Evolutionary conservation across 495 filamentous ascomycete genomes (phyloP), one percentile per base, ranked within the genome.

Genomic region (Lepidopterella palustris): DNA sequence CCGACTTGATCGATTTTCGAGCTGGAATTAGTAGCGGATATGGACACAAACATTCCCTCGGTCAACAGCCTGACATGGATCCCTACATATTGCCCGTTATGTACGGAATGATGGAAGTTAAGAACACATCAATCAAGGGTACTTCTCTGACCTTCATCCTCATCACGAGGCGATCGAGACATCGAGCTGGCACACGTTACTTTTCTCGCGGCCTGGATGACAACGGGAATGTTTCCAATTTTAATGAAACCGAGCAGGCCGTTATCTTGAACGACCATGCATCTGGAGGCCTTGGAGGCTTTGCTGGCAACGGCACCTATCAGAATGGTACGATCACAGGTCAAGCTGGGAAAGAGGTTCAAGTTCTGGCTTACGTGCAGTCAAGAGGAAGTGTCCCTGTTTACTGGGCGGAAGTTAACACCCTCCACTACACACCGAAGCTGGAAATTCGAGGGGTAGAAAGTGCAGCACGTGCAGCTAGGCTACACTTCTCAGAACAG

Each of bases 191-290:
- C 23, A 97, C 93, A 5, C 77, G 93, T 71, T 97, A 97, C 76
- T 90, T 97, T 70, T 92, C 95, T 0, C 84, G 93, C 53, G 93
- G 93, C 29, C 81, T 97, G 21, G 92, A 98, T 68, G 90, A 96
- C 57, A 74, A 89, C 60, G 93, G 93, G n/a, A 81, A 97, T 70
- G 95, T 90, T 4, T 87, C 90, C 20, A 98, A 98, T 68, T 98
- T 90, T 79, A 98, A 98, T 68, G 93, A 98, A 76, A 97, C 95
- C 0, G 93, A 98, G 68, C 95, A 97, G 70, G 77, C 88, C 50
- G 77, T 95, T 42, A 81, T 98, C 31, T 72, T 98, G 62, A 96
- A 96, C 65, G 93, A 75, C 62, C 61, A 95, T 70, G 75, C 76
- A 29, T 78, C 79, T 4, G 80, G 83, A 13, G 88, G 87, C 0